These are phyloP conservation scores for Rubroboletus satanas DNA, from an alignment of 768 basidiomycete genomes.

Conservation along the genomic window DNA sequence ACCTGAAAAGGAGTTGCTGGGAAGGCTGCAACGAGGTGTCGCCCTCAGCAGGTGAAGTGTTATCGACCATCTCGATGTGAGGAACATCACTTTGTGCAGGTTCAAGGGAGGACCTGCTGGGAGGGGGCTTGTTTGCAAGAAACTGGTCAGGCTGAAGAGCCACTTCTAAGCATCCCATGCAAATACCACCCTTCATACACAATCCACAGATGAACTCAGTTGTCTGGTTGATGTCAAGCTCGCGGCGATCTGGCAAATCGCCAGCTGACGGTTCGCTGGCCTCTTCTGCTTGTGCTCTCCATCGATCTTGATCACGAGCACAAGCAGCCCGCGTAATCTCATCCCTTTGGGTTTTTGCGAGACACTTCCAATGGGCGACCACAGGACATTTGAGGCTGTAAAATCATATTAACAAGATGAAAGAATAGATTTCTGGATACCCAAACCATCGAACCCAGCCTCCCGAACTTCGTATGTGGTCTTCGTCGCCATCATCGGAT, in stretches of 20 bases:
- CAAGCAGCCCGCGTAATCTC: constrained; percentile 68
- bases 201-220: constrained; percentile 77
- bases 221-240: constrained; percentile 50
- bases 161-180: constrained; percentile 67
- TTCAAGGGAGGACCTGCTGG: constrained; percentile 3
- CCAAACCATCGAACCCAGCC: constrained; percentile 84
- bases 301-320: constrained; percentile 44
- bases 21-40: constrained; percentile 19
- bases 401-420: constrained; percentile 10
- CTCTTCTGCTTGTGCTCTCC: constrained; percentile 30
- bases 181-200: constrained; percentile 74
- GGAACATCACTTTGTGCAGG: constrained; percentile 2
- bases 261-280: constrained; percentile 16
- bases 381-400: constrained; percentile 74
- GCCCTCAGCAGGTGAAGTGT: constrained; percentile 4
- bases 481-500: constrained; percentile 47
- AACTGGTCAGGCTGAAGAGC: constrained; percentile 46
- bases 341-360: constrained; percentile 60
- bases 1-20: constrained; percentile 69
- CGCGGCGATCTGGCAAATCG: constrained; percentile 43
- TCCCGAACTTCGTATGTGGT: constrained; percentile 49
- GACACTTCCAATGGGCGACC: constrained; percentile 72
- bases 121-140: constrained; percentile 15
- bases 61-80: constrained; percentile 39
- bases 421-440: constrained; percentile 1